Evolutionary conservation across 23 red algal genomes (phyloP), one percentile per base, ranked within the genome.

Genomic region (Chondrus crispus): DNA sequence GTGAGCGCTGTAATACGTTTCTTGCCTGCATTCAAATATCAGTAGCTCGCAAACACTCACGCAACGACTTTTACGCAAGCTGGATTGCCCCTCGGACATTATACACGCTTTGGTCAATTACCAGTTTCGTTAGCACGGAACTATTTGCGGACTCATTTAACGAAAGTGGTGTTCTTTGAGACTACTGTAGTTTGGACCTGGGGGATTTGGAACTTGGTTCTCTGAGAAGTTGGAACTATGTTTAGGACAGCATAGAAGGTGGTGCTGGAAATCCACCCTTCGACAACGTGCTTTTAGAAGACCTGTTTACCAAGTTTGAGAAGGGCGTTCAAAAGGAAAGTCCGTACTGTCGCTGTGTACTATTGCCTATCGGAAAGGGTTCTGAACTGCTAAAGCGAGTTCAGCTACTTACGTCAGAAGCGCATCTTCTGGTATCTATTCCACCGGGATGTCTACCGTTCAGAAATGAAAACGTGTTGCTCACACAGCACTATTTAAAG

Each of bases 81-180:
- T n/a, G n/a, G n/a, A n/a, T n/a, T n/a, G n/a, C n/a, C n/a, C n/a
- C n/a, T n/a, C n/a, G n/a, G n/a, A n/a, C n/a, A n/a, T n/a, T n/a
- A n/a, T n/a, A n/a, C n/a, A n/a, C n/a, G n/a, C n/a, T n/a, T n/a
- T n/a, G n/a, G n/a, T n/a, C n/a, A n/a, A n/a, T n/a, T n/a, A n/a
- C n/a, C n/a, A n/a, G n/a, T n/a, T n/a, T n/a, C n/a, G n/a, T n/a
- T n/a, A n/a, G n/a, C n/a, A n/a, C n/a, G 8, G 48, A 82, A 41
- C 20, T 52, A 2, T 82, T 82, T 82, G 78, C 78, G 20, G 78
- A 82, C 38, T n/a, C 24, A 11, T n/a, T 82, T 32, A 82, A 82
- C 38, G 78, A 82, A 41, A 82, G 78, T 20, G 49, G 48, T 2
- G 78, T 82, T 13, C 48, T 82, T 3, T 13, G 46, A 8, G 13